Percentiles rank a stretch among this genome's conserved stretches.
Evolutionary conservation across 306 rosid species (phyloP).

Genomic region (Begonia fuchsioides): DNA sequence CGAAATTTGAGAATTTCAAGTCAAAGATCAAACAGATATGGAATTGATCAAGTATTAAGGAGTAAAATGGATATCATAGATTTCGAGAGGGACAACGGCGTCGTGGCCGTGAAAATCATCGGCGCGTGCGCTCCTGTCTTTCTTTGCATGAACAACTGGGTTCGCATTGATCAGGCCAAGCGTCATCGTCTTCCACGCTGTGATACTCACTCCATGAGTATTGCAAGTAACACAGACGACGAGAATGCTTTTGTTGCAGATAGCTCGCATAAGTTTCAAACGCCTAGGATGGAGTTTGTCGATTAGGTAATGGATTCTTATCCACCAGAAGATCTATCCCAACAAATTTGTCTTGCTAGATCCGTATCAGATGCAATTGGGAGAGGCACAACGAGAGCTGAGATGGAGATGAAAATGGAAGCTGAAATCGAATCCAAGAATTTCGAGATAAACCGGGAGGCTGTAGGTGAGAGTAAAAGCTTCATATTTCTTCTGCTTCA

Average conservation of each 20-base stretch:
- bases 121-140: conserved; percentile 63
- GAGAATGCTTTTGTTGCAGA: conserved; percentile 45
- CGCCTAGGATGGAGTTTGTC: conserved; percentile 47
- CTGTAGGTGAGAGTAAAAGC: conserved; percentile 45
- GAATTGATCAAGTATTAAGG: neutral
- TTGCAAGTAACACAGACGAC: conserved; percentile 52
- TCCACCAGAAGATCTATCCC: conserved; percentile 50
- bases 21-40: conserved; percentile 39
- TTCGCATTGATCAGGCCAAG: conserved; percentile 92
- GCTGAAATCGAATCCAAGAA: conserved; percentile 61
- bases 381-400: conserved; percentile 68
- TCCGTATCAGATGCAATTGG: conserved; percentile 63
- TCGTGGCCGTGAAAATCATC: conserved; percentile 49
- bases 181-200: conserved; percentile 37
- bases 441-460: conserved; percentile 93
- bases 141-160: conserved; percentile 92
- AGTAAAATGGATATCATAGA: conserved; percentile 74
- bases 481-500: neutral
- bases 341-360: conserved; percentile 72
- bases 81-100: conserved; percentile 82
- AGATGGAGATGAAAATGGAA: conserved; percentile 71
- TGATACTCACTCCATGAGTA: conserved; percentile 24
- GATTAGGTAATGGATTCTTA: conserved; percentile 72
- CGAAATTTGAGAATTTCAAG: conserved; percentile 52
- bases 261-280: conserved; percentile 20